These are phyloP conservation scores for Tricladium varicosporioides DNA, from an alignment of 2,329 filamentous ascomycete genomes.

Conservation along the genomic window DNA sequence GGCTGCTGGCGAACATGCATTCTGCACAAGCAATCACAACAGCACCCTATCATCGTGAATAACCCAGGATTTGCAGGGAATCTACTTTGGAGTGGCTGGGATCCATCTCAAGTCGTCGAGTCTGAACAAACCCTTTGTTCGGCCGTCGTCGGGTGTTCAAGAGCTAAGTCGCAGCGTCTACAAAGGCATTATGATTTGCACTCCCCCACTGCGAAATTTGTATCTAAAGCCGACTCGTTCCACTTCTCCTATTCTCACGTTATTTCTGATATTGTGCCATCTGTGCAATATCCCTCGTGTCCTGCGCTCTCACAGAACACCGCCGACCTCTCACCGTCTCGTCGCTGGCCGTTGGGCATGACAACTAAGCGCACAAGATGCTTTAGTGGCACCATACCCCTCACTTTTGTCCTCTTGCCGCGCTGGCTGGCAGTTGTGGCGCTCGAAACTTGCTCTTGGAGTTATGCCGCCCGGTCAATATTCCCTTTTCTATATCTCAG, in stretches of 20 bases:
- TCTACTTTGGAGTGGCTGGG: too few species aligned
- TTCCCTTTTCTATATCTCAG: conserved; percentile 9
- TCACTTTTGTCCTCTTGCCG: conserved; percentile 4
- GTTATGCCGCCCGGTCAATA: conserved; percentile 17
- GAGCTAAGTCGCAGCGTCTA: conserved; percentile 27
- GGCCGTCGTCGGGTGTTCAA: not conserved
- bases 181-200: conserved; percentile 29
- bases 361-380: not conserved
- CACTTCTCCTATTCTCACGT: conserved; percentile 3
- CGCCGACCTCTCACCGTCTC: conserved; percentile 1
- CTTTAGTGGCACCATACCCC: conserved; percentile 12
- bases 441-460: conserved; percentile 13
- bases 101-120: too few species aligned
- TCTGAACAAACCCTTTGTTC: not conserved
- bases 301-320: not conserved
- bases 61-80: conserved; percentile 1
- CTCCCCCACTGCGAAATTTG: not conserved
- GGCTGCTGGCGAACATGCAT: conserved; percentile 12
- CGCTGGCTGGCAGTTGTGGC: conserved; percentile 17
- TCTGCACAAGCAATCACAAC: conserved; percentile 25
- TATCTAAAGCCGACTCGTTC: conserved; percentile 12
- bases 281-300: not conserved
- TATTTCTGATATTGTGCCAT: conserved; percentile 6
- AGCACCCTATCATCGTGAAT: conserved; percentile 17
- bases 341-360: conserved; percentile 8